Evolutionary conservation across 2,329 filamentous ascomycete genomes (phyloP).

Genomic region (Calonectria leucothoes): DNA sequence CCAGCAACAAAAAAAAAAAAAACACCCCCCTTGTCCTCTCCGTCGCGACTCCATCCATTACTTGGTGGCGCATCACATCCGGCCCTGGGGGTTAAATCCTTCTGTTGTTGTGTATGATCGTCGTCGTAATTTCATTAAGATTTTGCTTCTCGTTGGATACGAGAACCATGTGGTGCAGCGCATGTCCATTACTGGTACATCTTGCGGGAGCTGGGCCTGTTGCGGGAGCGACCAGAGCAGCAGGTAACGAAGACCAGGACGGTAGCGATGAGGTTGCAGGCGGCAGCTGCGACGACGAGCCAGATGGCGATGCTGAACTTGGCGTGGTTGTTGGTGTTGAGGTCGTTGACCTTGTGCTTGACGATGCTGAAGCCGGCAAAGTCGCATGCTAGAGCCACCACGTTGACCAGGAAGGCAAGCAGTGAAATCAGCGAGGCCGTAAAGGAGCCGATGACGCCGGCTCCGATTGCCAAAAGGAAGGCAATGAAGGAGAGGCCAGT

Average conservation of each 20-base stretch:
- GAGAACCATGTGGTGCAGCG: not conserved
- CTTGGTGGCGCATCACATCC: not conserved
- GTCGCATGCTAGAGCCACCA: conserved; percentile 65
- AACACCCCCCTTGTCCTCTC: not conserved
- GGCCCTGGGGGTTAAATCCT: not conserved
- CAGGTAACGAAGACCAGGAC: conserved; percentile 71
- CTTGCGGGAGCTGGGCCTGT: conserved; percentile 41
- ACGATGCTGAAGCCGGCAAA: conserved; percentile 68
- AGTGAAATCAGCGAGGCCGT: conserved; percentile 62
- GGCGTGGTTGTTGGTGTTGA: conserved; percentile 54
- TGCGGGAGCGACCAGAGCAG: conserved; percentile 61
- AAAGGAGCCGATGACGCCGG: conserved; percentile 65
- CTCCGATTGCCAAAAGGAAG: conserved; percentile 65
- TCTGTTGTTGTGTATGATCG: not conserved
- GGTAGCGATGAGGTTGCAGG: conserved; percentile 66
- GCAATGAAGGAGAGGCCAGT: conserved; percentile 68
- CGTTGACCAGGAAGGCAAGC: conserved; percentile 62
- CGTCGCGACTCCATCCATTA: not conserved
- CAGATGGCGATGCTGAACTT: conserved; percentile 67
- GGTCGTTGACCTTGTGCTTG: conserved; percentile 63
- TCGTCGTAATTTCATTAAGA: conserved; percentile 3
- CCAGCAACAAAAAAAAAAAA: not conserved
- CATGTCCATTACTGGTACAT: conserved; percentile 39
- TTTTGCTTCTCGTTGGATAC: conserved; percentile 20
- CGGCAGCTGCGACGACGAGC: conserved; percentile 67